These are phyloP conservation scores for Lippia alba DNA, from an alignment of 305 asterid species.

Conservation along the genomic window DNA sequence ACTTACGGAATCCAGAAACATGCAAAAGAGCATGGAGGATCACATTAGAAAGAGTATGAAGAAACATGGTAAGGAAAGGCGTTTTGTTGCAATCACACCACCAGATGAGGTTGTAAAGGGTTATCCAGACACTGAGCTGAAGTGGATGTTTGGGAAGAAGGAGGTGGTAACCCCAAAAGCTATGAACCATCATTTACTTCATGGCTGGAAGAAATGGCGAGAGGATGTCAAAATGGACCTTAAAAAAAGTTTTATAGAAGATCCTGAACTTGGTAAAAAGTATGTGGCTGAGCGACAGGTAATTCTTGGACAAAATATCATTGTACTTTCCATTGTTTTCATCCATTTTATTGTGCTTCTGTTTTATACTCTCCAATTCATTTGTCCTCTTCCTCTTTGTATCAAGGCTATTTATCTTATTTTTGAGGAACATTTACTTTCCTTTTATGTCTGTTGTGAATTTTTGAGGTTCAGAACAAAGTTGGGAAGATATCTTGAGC, in stretches of 20 bases:
- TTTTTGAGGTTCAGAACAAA: constrained; percentile 1
- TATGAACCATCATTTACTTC: constrained; percentile 57
- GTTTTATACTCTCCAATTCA: not conserved
- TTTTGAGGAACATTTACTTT: not conserved
- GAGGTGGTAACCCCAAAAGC: constrained; percentile 85
- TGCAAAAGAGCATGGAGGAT: constrained; percentile 81
- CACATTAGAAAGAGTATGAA: constrained; percentile 69
- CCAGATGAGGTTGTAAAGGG: constrained; percentile 84
- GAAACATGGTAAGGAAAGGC: constrained; percentile 76
- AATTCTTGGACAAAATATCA: constrained; percentile 30
- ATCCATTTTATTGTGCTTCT: constrained; percentile 17
- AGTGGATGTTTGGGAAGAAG: constrained; percentile 93
- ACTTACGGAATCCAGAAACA: constrained; percentile 68
- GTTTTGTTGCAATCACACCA: constrained; percentile 69
- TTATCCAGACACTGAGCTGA: constrained; percentile 82
- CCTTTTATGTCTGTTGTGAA: not conserved
- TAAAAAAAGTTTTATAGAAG: constrained; percentile 68
- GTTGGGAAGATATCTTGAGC: not conserved
- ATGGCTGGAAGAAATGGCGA: constrained; percentile 97
- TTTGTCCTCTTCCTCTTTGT: not conserved
- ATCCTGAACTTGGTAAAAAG: constrained; percentile 81
- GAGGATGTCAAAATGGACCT: constrained; percentile 73
- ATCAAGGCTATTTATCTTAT: constrained; percentile 2
- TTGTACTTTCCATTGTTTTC: constrained; percentile 22
- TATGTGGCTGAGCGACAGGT: constrained; percentile 95